These are phyloP conservation scores for Vitis hybrid DNA, from an alignment of 177 flowering plant species.

Conservation along the genomic window DNA sequence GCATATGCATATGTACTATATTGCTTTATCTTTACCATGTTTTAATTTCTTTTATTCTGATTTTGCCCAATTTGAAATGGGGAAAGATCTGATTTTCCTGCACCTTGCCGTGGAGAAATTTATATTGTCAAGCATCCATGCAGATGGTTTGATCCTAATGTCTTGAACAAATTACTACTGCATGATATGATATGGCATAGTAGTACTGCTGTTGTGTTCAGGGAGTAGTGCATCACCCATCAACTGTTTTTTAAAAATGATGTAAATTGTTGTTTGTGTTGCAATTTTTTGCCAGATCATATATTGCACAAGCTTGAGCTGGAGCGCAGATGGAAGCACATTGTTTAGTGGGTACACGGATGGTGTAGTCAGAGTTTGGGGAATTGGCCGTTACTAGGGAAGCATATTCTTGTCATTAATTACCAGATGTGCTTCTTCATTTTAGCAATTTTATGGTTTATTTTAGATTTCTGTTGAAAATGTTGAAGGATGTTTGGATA, in stretches of 20 bases:
- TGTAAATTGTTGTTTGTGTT: background rate
- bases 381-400: constrained; percentile 43
- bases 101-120: too few relatives aligned
- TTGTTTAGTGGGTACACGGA: constrained; percentile 63
- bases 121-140: too few relatives aligned
- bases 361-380: constrained; percentile 65
- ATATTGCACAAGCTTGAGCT: constrained; percentile 65
- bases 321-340: constrained; percentile 69
- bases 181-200: too few relatives aligned
- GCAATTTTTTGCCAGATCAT: constrained; percentile 35
- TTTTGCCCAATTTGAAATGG: too few relatives aligned
- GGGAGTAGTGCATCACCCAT: too few relatives aligned
- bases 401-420: constrained; percentile 2
- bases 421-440: background rate
- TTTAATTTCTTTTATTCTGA: too few relatives aligned
- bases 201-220: too few relatives aligned
- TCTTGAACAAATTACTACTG: too few relatives aligned
- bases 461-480: constrained; percentile 11
- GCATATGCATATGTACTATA: too few relatives aligned
- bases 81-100: too few relatives aligned
- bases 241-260: background rate
- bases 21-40: too few relatives aligned
- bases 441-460: constrained; percentile 9
- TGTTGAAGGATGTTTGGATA: constrained; percentile 12
- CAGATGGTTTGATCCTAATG: too few relatives aligned